These are phyloP conservation scores for Cladosporium phlei DNA, from an alignment of 2,329 filamentous ascomycete species.

Conservation along the genomic window DNA sequence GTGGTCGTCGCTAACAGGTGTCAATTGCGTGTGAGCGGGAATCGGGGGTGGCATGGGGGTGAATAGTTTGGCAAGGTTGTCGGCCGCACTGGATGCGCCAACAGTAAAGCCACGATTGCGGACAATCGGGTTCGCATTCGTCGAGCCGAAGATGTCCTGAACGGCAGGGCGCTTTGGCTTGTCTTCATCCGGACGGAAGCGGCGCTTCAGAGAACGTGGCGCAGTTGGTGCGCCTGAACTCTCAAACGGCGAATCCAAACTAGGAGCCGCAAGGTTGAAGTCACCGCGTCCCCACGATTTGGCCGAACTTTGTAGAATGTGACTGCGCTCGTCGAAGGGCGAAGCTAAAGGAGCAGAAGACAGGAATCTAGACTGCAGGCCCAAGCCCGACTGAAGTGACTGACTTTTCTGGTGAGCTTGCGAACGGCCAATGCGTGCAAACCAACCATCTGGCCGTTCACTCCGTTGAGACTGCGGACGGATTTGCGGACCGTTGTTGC, in stretches of 20 bases:
- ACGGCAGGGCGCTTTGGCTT: conserved; percentile 42
- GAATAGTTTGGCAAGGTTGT: conserved; percentile 52
- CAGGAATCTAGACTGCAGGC: conserved; percentile 25
- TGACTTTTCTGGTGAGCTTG: conserved; percentile 49
- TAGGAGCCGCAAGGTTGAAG: conserved; percentile 25
- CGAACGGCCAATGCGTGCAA: conserved; percentile 39
- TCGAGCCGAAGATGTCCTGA: conserved; percentile 44
- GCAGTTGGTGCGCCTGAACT: conserved; percentile 49
- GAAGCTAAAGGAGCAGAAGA: conserved; percentile 35
- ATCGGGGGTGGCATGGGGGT: conserved; percentile 33
- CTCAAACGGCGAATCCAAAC: conserved; percentile 51
- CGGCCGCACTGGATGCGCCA: conserved; percentile 50
- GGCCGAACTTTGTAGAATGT: conserved; percentile 32
- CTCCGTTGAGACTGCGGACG: conserved; percentile 21
- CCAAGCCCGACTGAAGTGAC: conserved; percentile 45
- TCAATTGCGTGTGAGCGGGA: conserved; percentile 7
- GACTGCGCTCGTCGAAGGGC: conserved; percentile 37
- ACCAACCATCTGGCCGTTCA: conserved; percentile 36
- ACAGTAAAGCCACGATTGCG: conserved; percentile 59
- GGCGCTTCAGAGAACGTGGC: conserved; percentile 53
- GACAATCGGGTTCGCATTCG: conserved; percentile 51
- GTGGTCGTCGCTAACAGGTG: conserved; percentile 21
- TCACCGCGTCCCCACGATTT: conserved; percentile 30
- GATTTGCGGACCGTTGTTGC: conserved; percentile 37
- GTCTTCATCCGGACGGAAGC: conserved; percentile 50